Conservation (phyloP, 148 eudicot species). For the Vaccinium corymbosum region DNA sequence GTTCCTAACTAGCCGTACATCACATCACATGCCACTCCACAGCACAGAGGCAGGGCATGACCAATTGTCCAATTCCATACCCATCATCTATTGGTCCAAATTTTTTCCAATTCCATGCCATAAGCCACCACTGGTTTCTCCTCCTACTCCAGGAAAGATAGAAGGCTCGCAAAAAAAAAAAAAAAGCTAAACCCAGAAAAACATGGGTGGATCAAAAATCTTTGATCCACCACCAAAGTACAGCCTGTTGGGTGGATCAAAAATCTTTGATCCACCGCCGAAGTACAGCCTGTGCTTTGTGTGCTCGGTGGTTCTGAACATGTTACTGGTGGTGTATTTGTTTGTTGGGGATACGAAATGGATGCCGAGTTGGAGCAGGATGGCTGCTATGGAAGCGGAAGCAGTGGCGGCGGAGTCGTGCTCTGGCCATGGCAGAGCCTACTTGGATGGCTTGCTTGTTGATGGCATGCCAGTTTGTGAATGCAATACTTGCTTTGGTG, state of each 20-base stretch:
- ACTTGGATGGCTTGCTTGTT: conserved; percentile 24
- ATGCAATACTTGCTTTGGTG: conserved; percentile 32
- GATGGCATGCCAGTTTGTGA: conserved; percentile 27
- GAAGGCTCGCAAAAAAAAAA: neutral
- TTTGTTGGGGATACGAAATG: neutral
- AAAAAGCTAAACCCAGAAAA: neutral
- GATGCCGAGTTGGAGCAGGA: conserved; percentile 26
- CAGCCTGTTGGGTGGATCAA: neutral
- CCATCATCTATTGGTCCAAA: too few relatives aligned
- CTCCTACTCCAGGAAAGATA: neutral
- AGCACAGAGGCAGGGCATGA: too few relatives aligned
- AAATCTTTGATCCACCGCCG: neutral
- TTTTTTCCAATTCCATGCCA: too few relatives aligned
- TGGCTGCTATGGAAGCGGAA: conserved; percentile 38
- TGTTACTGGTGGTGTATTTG: neutral
- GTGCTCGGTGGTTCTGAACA: neutral
- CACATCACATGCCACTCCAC: too few relatives aligned
- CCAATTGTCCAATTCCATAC: too few relatives aligned
- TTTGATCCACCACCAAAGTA: neutral
- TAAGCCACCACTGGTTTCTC: neutral
- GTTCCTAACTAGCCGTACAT: too few relatives aligned
- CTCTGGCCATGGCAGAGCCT: conserved; percentile 37
- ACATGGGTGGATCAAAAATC: neutral
- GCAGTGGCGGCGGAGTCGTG: conserved; percentile 27
- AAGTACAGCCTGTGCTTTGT: neutral